Evolutionary conservation across 768 basidiomycete species (phyloP).

Genomic region (Agrocybe praecox): DNA sequence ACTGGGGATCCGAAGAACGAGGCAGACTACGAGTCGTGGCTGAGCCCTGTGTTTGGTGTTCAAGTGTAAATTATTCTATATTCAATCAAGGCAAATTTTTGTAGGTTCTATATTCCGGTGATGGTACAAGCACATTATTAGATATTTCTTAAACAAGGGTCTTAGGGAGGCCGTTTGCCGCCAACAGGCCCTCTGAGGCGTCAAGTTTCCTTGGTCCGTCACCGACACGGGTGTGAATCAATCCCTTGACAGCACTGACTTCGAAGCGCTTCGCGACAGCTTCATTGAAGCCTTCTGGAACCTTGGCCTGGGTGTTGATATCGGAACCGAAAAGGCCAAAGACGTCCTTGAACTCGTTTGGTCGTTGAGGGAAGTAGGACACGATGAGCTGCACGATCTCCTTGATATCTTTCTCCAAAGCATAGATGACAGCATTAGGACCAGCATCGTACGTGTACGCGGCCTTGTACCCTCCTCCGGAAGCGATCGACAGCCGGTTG

Average conservation of each 20-base stretch:
- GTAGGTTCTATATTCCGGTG: no score
- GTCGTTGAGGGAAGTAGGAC: conserved; percentile 86
- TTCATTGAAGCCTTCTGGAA: conserved; percentile 76
- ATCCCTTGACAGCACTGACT: conserved; percentile 78
- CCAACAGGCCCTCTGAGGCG: conserved; percentile 66
- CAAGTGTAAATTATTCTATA: conserved; percentile 1
- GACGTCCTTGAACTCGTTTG: conserved; percentile 70
- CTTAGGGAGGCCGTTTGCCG: conserved; percentile 70
- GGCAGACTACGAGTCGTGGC: conserved; percentile 48
- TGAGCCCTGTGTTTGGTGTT: conserved; percentile 51
- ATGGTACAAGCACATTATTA: no score
- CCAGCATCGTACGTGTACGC: conserved; percentile 99
- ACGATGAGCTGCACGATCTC: conserved; percentile 78
- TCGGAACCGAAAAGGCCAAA: conserved; percentile 33
- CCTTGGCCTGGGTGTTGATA: conserved; percentile 44
- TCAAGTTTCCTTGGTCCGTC: conserved; percentile 83
- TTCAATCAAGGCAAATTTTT: no score
- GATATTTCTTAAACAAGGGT: conserved; percentile 34
- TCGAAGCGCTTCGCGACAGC: conserved; percentile 74
- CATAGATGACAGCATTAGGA: conserved; percentile 98
- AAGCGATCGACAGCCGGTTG: conserved; percentile 74
- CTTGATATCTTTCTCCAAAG: conserved; percentile 72
- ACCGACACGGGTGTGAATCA: conserved; percentile 93
- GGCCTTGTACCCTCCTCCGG: conserved; percentile 66
- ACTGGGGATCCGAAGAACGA: conserved; percentile 44